Evolutionary conservation across 441 rosid genomes (phyloP).

Genomic region (Adansonia madagascariensis): DNA sequence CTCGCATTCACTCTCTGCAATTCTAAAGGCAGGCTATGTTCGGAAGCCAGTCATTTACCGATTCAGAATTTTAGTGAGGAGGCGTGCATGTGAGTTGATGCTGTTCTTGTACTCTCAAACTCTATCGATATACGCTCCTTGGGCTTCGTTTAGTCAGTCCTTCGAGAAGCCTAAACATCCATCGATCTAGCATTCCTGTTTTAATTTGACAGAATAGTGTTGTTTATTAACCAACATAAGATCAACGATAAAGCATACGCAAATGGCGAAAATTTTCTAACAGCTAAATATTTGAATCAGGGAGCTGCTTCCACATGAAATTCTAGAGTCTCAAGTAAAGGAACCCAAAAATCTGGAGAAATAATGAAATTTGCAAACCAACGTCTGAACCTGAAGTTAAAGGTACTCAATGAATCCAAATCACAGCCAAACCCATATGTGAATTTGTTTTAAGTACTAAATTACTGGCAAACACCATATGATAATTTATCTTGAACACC

Average conservation of each 20-base stretch:
- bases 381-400: neutral
- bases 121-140: slow-evolving; percentile 46
- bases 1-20: too few species aligned
- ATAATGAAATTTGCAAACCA: neutral
- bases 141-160: slow-evolving; percentile 52
- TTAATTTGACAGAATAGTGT: neutral
- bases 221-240: neutral
- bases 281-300: neutral
- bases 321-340: neutral
- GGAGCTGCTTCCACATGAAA: neutral
- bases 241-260: neutral
- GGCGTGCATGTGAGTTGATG: neutral
- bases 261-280: neutral
- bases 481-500: neutral
- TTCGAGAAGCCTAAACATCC: slow-evolving; percentile 89
- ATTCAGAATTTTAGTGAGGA: neutral
- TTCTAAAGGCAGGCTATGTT: neutral
- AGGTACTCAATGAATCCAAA: neutral
- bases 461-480: neutral
- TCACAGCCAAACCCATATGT: neutral
- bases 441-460: neutral
- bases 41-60: neutral
- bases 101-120: neutral
- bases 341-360: neutral
- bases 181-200: slow-evolving; percentile 94